Evolutionary conservation across 306 rosid genomes (phyloP).

Genomic region (Pterocarpus macrocarpus): DNA sequence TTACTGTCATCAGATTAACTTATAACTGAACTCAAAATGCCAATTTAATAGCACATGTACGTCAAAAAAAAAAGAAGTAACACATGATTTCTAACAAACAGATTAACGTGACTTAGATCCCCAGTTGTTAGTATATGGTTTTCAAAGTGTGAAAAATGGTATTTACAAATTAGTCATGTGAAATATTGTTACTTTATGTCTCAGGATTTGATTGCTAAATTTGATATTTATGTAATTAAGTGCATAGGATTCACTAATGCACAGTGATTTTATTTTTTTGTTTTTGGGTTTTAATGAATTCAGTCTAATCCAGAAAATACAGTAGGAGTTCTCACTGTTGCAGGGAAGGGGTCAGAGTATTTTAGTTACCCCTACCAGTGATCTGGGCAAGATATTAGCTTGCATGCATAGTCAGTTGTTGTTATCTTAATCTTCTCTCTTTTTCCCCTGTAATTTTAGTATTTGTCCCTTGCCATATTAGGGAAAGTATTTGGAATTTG

Average conservation of each 20-base stretch:
- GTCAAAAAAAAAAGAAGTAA: background rate
- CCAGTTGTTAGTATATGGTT: background rate
- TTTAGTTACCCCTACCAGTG: conserved; percentile 91
- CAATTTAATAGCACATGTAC: background rate
- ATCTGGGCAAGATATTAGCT: conserved; percentile 89
- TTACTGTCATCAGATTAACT: background rate
- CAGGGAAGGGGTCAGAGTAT: conserved; percentile 90
- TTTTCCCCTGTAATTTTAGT: background rate
- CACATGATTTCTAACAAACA: background rate
- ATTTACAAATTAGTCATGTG: background rate
- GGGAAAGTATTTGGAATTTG: conserved; percentile 2
- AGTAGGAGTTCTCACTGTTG: conserved; percentile 94
- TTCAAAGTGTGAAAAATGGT: background rate
- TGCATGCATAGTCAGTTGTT: conserved; percentile 94
- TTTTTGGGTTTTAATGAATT: conserved; percentile 25
- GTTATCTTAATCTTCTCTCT: background rate
- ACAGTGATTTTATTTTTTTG: background rate
- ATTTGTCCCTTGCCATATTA: background rate
- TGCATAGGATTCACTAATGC: background rate
- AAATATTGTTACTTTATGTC: background rate
- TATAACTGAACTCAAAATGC: background rate
- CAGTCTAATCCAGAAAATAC: conserved; percentile 97
- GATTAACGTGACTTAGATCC: background rate
- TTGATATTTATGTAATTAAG: conserved; percentile 2
- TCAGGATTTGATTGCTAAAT: conserved; percentile 3